Evolutionary conservation across 139 green algal species (phyloP).

Genomic region (Ettlia oleoabundans): DNA sequence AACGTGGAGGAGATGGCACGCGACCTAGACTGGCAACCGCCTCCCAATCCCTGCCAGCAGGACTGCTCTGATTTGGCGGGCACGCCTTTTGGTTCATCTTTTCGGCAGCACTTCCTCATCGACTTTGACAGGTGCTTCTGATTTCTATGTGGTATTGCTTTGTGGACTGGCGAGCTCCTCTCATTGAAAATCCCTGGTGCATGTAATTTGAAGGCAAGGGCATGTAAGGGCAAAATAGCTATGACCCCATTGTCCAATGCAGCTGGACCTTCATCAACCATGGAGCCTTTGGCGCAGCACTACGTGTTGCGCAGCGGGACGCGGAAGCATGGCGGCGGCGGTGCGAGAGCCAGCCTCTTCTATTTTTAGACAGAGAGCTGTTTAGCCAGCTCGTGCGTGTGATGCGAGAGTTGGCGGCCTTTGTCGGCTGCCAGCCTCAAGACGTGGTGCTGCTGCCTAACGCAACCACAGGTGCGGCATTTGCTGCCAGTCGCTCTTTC

Average conservation of each 20-base stretch:
- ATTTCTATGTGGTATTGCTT: too few relatives aligned
- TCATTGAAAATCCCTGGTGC: too few relatives aligned
- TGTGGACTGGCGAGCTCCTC: too few relatives aligned
- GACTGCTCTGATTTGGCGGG: background rate
- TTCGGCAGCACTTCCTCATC: constrained; percentile 60
- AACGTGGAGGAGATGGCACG: constrained; percentile 60
- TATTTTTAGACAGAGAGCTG: constrained; percentile 68
- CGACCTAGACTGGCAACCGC: constrained; percentile 24
- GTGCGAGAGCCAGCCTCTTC: constrained; percentile 71
- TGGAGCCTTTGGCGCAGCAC: constrained; percentile 69
- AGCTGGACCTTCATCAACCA: constrained; percentile 71
- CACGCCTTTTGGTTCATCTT: constrained; percentile 38
- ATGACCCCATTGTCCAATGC: too few relatives aligned
- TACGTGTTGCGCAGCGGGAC: constrained; percentile 43
- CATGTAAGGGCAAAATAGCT: too few relatives aligned
- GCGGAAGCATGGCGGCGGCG: constrained; percentile 61
- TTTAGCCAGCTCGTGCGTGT: constrained; percentile 63
- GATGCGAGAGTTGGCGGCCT: constrained; percentile 58
- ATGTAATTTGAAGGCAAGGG: too few relatives aligned
- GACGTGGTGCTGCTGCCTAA: constrained; percentile 78
- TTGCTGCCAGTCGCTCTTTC: too few relatives aligned
- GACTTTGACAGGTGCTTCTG: constrained; percentile 62
- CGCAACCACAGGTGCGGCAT: constrained; percentile 57
- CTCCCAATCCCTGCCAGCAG: background rate
- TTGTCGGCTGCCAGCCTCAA: constrained; percentile 41